Percentiles rank a stretch among this genome's conserved stretches.
Evolutionary conservation across 306 rosid species (phyloP).

Genomic region (Quercus bicolor): DNA sequence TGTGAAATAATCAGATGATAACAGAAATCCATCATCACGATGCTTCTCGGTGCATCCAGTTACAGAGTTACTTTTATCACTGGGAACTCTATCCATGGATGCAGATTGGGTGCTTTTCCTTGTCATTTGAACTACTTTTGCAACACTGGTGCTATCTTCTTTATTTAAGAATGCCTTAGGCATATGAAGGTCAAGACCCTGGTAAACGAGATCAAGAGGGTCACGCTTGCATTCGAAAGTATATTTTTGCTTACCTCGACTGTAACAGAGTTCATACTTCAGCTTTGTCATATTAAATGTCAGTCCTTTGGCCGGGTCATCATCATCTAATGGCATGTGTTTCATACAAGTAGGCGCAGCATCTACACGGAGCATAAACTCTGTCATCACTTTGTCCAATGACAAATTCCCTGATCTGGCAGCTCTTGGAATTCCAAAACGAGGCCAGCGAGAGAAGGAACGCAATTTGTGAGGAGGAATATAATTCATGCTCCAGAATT

Average conservation of each 20-base stretch:
- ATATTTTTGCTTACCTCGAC: slow-evolving; percentile 91
- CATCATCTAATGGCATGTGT: slow-evolving; percentile 88
- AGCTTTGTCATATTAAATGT: slow-evolving; percentile 74
- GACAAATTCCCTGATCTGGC: slow-evolving; percentile 92
- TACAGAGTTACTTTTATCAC: slow-evolving; percentile 48
- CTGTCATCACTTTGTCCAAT: slow-evolving; percentile 96
- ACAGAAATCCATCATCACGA: slow-evolving; percentile 87
- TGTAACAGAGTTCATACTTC: slow-evolving; percentile 70
- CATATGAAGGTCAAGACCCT: slow-evolving; percentile 88
- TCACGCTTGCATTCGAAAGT: slow-evolving; percentile 92
- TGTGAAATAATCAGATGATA: slow-evolving; percentile 94
- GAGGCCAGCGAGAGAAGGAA: slow-evolving; percentile 91
- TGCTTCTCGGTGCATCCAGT: slow-evolving; percentile 65
- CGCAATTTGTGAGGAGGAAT: slow-evolving; percentile 96
- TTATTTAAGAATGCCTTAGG: slow-evolving; percentile 65
- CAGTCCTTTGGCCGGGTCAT: slow-evolving; percentile 98
- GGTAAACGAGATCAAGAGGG: slow-evolving; percentile 87
- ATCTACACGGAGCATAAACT: slow-evolving; percentile 89
- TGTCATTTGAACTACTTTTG: slow-evolving; percentile 76
- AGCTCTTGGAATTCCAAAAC: slow-evolving; percentile 79
- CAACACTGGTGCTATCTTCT: slow-evolving; percentile 59
- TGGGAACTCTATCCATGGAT: slow-evolving; percentile 51
- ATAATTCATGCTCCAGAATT: slow-evolving; percentile 76
- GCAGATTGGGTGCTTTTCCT: slow-evolving; percentile 65
- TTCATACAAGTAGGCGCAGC: slow-evolving; percentile 74